Conservation (phyloP, 225 moss, liverwort and hornwort genomes). For the Straminergon stramineum region DNA sequence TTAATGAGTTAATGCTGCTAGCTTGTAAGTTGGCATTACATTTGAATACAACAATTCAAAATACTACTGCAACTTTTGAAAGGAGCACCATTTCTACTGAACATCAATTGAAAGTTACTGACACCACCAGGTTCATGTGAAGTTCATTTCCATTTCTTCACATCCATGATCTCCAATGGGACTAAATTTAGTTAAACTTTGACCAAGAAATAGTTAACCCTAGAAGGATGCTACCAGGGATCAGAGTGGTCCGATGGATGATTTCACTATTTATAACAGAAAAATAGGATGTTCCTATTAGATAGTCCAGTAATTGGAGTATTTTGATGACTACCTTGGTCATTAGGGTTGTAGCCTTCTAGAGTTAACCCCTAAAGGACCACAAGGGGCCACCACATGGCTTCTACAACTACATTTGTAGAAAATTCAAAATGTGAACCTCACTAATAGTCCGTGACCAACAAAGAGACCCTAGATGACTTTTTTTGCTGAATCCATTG, state of each 20-base stretch:
- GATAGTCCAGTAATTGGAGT: neutral
- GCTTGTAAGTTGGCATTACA: neutral
- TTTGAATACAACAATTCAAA: neutral
- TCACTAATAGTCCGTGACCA: too few species aligned
- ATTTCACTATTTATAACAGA: too few species aligned
- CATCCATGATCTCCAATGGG: neutral
- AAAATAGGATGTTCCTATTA: neutral
- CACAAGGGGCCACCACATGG: too few species aligned
- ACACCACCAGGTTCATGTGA: neutral
- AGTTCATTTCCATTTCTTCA: neutral
- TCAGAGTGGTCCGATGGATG: neutral
- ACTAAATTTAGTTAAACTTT: neutral
- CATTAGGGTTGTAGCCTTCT: too few species aligned
- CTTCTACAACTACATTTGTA: too few species aligned
- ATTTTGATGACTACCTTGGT: neutral
- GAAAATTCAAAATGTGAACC: too few species aligned
- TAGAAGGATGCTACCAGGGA: too few species aligned
- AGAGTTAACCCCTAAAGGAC: too few species aligned
- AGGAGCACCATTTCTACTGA: neutral
- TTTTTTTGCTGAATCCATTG: too few species aligned
- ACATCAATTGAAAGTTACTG: neutral
- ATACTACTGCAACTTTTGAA: neutral
- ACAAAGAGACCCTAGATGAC: too few species aligned
- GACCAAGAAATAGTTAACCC: neutral
- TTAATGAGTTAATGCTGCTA: fast-evolving